Evolutionary conservation across 1,284 basidiomycete genomes (phyloP).

Genomic region (Schizophyllum amplum): DNA sequence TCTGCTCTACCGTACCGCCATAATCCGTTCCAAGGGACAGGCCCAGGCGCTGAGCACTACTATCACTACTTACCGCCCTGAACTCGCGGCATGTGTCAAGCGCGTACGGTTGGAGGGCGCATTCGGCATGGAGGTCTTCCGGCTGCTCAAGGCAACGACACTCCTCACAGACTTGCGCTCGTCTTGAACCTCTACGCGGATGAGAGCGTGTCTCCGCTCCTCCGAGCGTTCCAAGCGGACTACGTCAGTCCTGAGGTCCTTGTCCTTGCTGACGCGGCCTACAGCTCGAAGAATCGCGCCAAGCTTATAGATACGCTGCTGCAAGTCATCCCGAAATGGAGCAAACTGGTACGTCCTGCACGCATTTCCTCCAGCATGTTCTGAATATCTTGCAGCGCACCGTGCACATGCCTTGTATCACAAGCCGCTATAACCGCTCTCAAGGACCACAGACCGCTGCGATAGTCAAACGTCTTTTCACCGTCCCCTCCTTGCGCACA

Average conservation of each 20-base stretch:
- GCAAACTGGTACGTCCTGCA: background rate
- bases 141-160: background rate
- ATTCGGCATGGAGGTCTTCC: background rate
- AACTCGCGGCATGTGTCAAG: background rate
- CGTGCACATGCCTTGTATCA: background rate
- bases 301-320: background rate
- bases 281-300: background rate
- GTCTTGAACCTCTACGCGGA: background rate
- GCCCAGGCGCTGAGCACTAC: conserved; percentile 3
- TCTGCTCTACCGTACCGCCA: conserved; percentile 9
- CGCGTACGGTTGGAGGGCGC: background rate
- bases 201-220: background rate
- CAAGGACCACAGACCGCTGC: background rate
- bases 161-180: background rate
- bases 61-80: background rate
- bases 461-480: background rate
- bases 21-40: conserved; percentile 10
- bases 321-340: background rate
- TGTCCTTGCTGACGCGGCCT: background rate
- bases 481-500: background rate
- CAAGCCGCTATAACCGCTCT: background rate
- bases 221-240: background rate
- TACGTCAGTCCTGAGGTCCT: background rate
- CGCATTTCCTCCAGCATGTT: background rate
- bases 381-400: background rate